A percentile compares a stretch with the other conserved stretches of the same genome.
phyloP scores from a whole-genome alignment of 257 asterid species.

The Jacaranda copaia region DNA sequence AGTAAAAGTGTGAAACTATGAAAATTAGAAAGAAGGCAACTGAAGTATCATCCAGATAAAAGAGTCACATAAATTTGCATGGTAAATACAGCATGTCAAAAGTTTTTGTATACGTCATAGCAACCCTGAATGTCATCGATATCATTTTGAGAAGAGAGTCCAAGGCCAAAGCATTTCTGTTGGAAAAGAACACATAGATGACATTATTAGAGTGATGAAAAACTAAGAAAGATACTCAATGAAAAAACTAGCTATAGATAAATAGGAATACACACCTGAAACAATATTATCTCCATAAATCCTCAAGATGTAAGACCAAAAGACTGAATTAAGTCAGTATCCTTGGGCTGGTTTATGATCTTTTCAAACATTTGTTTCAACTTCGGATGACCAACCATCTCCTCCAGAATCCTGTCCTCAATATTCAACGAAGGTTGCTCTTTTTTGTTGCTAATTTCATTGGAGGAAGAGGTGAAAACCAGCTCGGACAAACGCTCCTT shows the following conservation, averaged over 20 bases:
- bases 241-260: neutral
- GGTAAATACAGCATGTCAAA: too few relatives aligned
- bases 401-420: conserved; percentile 49
- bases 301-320: conserved; percentile 45
- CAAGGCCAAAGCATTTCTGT: conserved; percentile 15
- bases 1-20: too few relatives aligned
- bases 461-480: conserved; percentile 47
- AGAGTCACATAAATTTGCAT: too few relatives aligned
- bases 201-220: neutral
- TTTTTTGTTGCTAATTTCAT: conserved; percentile 22
- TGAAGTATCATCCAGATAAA: too few relatives aligned
- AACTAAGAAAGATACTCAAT: conserved; percentile 7
- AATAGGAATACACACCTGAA: neutral
- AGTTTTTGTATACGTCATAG: too few relatives aligned
- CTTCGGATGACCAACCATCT: conserved; percentile 36
- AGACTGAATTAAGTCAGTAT: conserved; percentile 41
- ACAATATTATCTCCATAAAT: neutral
- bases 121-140: neutral
- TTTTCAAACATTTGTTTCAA: conserved; percentile 49
- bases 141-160: neutral
- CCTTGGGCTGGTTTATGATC: conserved; percentile 63
- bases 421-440: conserved; percentile 19
- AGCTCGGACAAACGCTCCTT: conserved; percentile 59
- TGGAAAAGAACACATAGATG: conserved; percentile 1
- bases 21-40: too few relatives aligned